Base-by-base conservation (phyloP, 2,329 filamentous ascomycete genomes). In the Xylaria sp. region DNA sequence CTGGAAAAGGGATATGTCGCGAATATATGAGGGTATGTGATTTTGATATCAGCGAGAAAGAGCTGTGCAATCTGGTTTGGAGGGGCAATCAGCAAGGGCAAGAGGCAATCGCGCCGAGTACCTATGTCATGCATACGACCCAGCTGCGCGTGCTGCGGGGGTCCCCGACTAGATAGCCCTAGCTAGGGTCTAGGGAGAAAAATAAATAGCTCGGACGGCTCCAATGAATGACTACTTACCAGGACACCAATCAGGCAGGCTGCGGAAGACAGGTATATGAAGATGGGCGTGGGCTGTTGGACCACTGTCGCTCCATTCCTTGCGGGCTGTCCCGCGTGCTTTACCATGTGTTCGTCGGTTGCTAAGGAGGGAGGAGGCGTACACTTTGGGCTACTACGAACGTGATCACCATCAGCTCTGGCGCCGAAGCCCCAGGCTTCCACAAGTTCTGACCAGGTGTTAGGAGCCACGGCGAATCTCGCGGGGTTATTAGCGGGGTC, bases 21-120 rank as follows among this genome's bases (percentile, higher is more conserved):
- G 71, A 79, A 77, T 74, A 77, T 76, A 76, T 69, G 71, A 66
- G 79, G 77, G 72, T 80, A 80, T 66, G 82, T 81, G 72, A 84
- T 79, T 79, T 84, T 84, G 78, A 82, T 78, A 81, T 85, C 82
- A 73, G 80, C 80, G 74, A 87, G 82, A 68, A 86, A 79, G 74
- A 88, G 82, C 77, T 88, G 87, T 71, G 82, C 79, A 74, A 85
- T 79, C 86, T 88, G 67, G 64, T 66, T 69, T 70, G 65, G 71
- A 75, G 70, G 71, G 71, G 71, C 69, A 69, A 60, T 76, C 69
- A 75, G 73, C 66, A 68, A 66, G 59, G 64, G 68, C 23, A 60
- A 63, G 66, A 55, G 53, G 57, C 64, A 69, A 74, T 75, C 71
- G 71, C 70, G 70, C 73, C 60, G 65, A 72, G 60, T 58, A 60